Evolutionary conservation across 257 asterid species (phyloP), one percentile per base, ranked within the genome.

Genomic region (Perilla frutescens): DNA sequence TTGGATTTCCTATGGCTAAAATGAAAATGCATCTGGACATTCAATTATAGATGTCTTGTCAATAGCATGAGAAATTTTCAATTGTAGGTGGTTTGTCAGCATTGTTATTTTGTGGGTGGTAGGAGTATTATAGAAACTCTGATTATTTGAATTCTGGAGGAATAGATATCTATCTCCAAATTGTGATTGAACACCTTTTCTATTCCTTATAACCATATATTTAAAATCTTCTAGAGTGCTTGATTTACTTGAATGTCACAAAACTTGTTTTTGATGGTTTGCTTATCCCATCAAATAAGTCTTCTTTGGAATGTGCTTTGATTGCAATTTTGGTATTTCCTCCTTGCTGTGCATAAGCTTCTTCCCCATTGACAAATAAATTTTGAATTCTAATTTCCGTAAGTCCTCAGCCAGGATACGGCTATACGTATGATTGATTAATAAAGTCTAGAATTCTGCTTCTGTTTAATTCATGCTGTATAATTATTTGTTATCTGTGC

Each of bases 281-380:
- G 55, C 55, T 3, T 49, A n/a, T 49, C 55, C 55, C 26, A 49
- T 62, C 68, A 62, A 62, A 14, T 6, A 41, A 40, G 53, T 37
- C 37, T 15, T 34, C 4, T 4, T 59, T 48, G 29, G 41, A 11
- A 29, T 31, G 34, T 26, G 9, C 12, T 44, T 45, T 45, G 8
- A 7, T 64, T 45, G 34, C 47, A 67, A 6, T 34, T 50, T 49
- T 50, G n/a, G 70, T 20, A 47, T 31, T 64, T 12, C 7, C 71
- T 66, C 26, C 10, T 2, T 47, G 12, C 6, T 44, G 63, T 71
- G 48, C 68, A 71, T 45, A 37, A 47, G 32, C 66, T 57, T 57
- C 39, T 13, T 4, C 34, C 15, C 7, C 31, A 7, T 70, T 11
- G 56, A 8, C 47, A 39, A 62, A 51, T 40, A 5, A 73, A 12